Base-by-base conservation (phyloP, 2,329 filamentous ascomycete genomes). In the Ophiostoma perfectum region DNA sequence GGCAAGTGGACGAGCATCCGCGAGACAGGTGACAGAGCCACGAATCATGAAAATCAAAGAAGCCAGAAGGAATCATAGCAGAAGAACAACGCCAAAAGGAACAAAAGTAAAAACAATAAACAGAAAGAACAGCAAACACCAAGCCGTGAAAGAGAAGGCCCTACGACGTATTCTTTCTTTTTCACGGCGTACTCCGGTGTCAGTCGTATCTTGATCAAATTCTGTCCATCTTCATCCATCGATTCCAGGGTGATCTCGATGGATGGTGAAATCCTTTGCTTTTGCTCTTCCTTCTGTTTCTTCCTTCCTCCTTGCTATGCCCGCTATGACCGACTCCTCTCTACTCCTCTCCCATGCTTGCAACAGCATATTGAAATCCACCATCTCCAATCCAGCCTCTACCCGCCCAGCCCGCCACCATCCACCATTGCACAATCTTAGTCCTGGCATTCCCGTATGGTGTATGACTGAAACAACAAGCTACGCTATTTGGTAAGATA, bases 121-220 rank as follows among this genome's bases (percentile, higher is more conserved):
- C 27, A 44, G 7, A 45, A 49, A 5, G 45, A 49, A 49, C 16
- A 49, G 45, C 47, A 49, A n/a, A 16, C 16, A 49, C 14, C 12
- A 49, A n/a, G 18, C 47, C 14, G 16, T 49, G 16, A 9, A 27
- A 27, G n/a, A 11, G 8, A 4, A 4, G 18, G 18, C 12, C n/a
- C 49, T 52, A n/a, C 27, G 27, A 27, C 27, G 27, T 52, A n/a
- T 52, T 47, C 44, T 47, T 47, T 14, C 12, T 47, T 47, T 36
- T 55, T 55, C 49, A 27, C 49, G 49, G 49, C 18, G 8, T 27
- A 55, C 49, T 55, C 49, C 49, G 49, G 49, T 55, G 49, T 55
- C n/a, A 27, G 49, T 55, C 12, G 47, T 55, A 55, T 55, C 49
- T 55, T 55, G 49, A 55, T 27, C 49, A 55, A 27, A 27, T 55